phyloP scores from a whole-genome alignment of 129 eudicot species.

The Pseudognaphalium luteoalbum region DNA sequence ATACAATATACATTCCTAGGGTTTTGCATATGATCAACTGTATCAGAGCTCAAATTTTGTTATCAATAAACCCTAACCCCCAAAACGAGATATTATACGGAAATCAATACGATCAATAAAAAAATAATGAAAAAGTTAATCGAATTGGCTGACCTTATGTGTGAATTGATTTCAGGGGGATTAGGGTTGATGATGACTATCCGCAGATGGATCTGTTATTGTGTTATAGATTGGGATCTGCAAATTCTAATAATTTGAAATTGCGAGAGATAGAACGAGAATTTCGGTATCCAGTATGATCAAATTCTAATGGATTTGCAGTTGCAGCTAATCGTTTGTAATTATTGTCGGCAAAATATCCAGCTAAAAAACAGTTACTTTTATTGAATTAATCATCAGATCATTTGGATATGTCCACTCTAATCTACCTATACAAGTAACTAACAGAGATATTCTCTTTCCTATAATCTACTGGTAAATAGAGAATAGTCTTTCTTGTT shows the following conservation, averaged over 20 bases:
- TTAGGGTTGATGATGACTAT: background rate
- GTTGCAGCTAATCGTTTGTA: background rate
- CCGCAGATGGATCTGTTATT: background rate
- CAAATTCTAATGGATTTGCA: background rate
- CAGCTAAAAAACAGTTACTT: background rate
- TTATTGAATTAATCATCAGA: too few relatives aligned
- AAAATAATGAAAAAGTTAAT: too few relatives aligned
- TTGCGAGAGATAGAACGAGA: background rate
- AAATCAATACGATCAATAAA: background rate
- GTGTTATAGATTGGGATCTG: background rate
- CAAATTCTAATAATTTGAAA: background rate
- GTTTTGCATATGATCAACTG: conserved; percentile 16
- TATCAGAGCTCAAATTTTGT: background rate
- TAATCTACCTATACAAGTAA: too few relatives aligned
- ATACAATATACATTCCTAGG: background rate
- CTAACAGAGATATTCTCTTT: too few relatives aligned
- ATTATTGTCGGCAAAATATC: background rate
- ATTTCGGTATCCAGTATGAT: background rate
- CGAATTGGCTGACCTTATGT: background rate
- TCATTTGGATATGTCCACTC: too few relatives aligned
- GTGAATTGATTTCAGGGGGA: background rate
- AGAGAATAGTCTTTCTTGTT: too few relatives aligned
- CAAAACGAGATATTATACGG: background rate
- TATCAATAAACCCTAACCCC: background rate
- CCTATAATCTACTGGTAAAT: too few relatives aligned